These are phyloP conservation scores for Nigrospora sphaerica DNA, from an alignment of 2,329 filamentous ascomycete species.

Conservation along the genomic window DNA sequence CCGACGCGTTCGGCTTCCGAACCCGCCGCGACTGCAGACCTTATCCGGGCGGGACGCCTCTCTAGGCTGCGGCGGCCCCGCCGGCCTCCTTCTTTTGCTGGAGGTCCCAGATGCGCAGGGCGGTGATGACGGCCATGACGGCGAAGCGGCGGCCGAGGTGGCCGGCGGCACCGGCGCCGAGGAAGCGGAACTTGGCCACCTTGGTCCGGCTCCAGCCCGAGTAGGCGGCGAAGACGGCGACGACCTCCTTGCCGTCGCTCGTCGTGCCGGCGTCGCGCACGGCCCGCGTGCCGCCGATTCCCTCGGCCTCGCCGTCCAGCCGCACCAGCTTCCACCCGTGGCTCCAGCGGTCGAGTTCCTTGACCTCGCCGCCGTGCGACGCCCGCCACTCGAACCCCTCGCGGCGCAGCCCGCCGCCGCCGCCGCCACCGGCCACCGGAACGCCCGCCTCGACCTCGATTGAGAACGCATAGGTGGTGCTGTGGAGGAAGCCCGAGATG, in stretches of 20 bases:
- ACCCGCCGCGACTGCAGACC: no score
- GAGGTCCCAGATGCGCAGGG: conserved; percentile 22
- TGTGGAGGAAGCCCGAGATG: conserved; percentile 6
- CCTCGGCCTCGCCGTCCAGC: conserved; percentile 12
- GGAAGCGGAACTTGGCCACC: conserved; percentile 29
- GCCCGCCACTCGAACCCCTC: conserved; percentile 38
- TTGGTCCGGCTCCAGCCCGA: conserved; percentile 23
- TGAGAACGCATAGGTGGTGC: conserved; percentile 21
- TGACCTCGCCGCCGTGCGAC: conserved; percentile 26
- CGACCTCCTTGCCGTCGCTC: conserved; percentile 32
- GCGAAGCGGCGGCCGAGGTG: conserved; percentile 33
- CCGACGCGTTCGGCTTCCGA: no score
- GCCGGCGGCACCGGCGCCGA: conserved; percentile 29
- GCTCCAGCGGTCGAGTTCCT: conserved; percentile 18
- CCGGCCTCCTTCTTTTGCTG: conserved; percentile 2
- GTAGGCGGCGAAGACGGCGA: conserved; percentile 28
- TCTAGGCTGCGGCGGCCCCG: no score
- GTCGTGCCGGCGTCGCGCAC: conserved; percentile 12
- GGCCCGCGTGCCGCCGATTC: conserved; percentile 6
- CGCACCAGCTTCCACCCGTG: conserved; percentile 35
- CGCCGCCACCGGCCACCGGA: not conserved
- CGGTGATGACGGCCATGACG: conserved; percentile 33
- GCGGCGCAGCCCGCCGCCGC: conserved; percentile 1
- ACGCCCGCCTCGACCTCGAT: conserved; percentile 23
- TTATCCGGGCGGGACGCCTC: no score